These are phyloP conservation scores for Mycena indigotica DNA, from an alignment of 768 basidiomycete genomes.

Conservation along the genomic window DNA sequence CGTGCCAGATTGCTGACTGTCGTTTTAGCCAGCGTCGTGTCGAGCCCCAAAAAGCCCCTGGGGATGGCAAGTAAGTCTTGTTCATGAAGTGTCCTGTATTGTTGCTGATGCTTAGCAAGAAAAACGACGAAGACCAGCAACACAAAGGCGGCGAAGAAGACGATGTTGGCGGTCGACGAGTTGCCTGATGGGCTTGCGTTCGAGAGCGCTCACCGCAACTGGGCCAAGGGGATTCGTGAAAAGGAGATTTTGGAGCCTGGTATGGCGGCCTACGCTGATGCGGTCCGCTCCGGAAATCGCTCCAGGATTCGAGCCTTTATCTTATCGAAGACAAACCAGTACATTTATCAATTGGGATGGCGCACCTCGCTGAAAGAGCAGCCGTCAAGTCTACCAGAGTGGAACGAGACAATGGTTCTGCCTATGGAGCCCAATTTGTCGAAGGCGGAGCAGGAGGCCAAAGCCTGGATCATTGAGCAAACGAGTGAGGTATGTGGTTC, in stretches of 20 bases:
- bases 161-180: not conserved
- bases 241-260: not conserved
- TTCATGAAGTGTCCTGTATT: not conserved
- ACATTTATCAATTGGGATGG: not conserved
- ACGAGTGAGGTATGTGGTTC: not conserved
- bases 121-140: not conserved
- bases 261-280: not conserved
- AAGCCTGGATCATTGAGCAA: not conserved
- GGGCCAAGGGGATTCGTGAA: not conserved
- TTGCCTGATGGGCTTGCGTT: not conserved
- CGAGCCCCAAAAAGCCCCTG: too few relatives aligned
- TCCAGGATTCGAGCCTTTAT: not conserved
- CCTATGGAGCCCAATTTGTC: not conserved
- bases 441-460: not conserved
- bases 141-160: not conserved
- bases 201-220: not conserved
- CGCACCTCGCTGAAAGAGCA: not conserved
- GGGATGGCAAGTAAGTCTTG: too few relatives aligned
- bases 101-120: not conserved
- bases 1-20: too few relatives aligned
- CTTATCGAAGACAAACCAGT: not conserved
- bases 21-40: too few relatives aligned
- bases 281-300: not conserved
- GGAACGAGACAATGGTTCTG: not conserved
- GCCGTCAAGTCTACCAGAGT: not conserved